A percentile compares a stretch with the other conserved stretches of the same genome.
These are phyloP conservation scores for Tylopilus sp. DNA, from an alignment of 768 basidiomycete genomes.

Conservation along the genomic window DNA sequence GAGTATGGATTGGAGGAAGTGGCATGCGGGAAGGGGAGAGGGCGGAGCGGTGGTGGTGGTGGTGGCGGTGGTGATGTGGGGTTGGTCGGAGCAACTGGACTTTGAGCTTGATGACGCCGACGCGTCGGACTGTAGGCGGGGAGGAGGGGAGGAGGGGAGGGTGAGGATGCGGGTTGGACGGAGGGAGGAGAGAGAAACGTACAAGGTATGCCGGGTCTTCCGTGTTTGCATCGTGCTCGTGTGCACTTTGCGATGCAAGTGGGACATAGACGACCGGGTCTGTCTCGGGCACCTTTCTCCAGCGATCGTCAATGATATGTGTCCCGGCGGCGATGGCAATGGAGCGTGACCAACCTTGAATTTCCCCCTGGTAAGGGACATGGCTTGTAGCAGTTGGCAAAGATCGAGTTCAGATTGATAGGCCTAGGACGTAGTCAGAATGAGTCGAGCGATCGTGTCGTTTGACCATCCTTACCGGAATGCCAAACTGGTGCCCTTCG, in stretches of 20 bases:
- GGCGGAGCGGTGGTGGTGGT: constrained; percentile 10
- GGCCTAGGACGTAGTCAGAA: constrained; percentile 11
- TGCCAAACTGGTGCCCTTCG: constrained; percentile 15
- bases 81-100: constrained; percentile 34
- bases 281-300: constrained; percentile 33
- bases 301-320: constrained; percentile 22
- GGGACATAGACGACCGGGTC: constrained; percentile 20
- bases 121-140: constrained; percentile 38
- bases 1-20: constrained; percentile 57
- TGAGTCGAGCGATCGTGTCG: constrained; percentile 1
- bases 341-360: constrained; percentile 28
- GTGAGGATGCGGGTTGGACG: neutral
- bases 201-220: constrained; percentile 47
- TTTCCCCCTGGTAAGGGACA: constrained; percentile 42
- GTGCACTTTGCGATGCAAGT: constrained; percentile 31
- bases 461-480: constrained; percentile 19
- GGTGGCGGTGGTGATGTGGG: constrained; percentile 14
- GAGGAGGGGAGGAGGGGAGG: neutral
- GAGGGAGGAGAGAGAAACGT: constrained; percentile 7
- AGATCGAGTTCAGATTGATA: constrained; percentile 42
- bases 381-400: constrained; percentile 48
- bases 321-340: neutral
- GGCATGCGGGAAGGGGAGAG: constrained; percentile 46
- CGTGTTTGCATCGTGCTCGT: constrained; percentile 40
- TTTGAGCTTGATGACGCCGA: constrained; percentile 45